Conservation (phyloP, 495 filamentous ascomycete genomes). For the Aspergillus bertholletiae region DNA sequence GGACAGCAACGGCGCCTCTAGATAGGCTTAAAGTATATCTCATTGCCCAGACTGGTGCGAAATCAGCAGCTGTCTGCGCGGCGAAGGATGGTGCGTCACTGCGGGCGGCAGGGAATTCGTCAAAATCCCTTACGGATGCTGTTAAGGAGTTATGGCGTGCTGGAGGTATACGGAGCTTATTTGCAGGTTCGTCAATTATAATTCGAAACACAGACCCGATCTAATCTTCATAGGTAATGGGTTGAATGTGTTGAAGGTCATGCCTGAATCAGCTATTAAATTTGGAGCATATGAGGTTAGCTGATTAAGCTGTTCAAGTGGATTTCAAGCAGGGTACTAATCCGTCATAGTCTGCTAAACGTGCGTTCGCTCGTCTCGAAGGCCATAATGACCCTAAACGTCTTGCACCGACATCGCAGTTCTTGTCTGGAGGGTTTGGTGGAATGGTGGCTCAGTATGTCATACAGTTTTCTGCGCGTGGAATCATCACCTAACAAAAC, state of each 20-base stretch:
- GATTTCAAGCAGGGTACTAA: slow-evolving; percentile 11
- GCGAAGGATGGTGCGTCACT: slow-evolving; percentile 69
- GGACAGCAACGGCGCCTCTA: slow-evolving; percentile 90
- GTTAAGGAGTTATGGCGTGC: slow-evolving; percentile 73
- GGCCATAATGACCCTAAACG: slow-evolving; percentile 78
- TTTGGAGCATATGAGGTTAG: slow-evolving; percentile 89
- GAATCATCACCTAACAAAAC: slow-evolving; percentile 18
- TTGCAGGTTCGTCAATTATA: slow-evolving; percentile 67
- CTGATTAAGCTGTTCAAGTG: slow-evolving; percentile 1
- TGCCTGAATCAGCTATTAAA: slow-evolving; percentile 96
- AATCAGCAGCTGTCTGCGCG: slow-evolving; percentile 56
- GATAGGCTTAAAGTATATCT: slow-evolving; percentile 97
- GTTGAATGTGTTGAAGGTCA: slow-evolving; percentile 93
- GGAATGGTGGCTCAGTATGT: slow-evolving; percentile 89
- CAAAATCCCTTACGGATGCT: slow-evolving; percentile 67
- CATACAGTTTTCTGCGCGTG: neutral
- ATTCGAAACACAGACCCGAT: neutral
- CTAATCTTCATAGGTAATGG: slow-evolving; percentile 75
- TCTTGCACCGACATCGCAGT: slow-evolving; percentile 80
- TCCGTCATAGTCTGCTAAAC: slow-evolving; percentile 69
- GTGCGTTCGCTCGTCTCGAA: slow-evolving; percentile 79
- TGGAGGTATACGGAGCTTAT: slow-evolving; percentile 88
- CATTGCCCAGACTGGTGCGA: slow-evolving; percentile 78
- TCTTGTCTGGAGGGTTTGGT: slow-evolving; percentile 83
- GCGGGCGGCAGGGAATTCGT: slow-evolving; percentile 60